Evolutionary conservation across 2,329 filamentous ascomycete species (phyloP).

Genomic region (Apiospora saccharicola): DNA sequence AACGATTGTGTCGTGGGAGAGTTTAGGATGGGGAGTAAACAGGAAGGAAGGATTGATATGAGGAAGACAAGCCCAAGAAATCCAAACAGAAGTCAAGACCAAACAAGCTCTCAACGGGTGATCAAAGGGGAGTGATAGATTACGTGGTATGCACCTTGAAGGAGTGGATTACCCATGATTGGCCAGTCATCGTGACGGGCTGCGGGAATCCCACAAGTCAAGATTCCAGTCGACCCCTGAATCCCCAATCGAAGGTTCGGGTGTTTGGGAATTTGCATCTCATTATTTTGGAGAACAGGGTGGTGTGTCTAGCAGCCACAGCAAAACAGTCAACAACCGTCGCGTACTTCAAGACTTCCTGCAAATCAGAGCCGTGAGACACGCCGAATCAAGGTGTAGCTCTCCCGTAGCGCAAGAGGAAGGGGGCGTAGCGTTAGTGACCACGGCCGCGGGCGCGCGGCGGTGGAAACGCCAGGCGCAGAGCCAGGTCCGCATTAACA

Average conservation of each 20-base stretch:
- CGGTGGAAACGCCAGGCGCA: not conserved
- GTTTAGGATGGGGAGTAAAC: slow-evolving; percentile 24
- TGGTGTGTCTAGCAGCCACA: not conserved
- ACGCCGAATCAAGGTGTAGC: not conserved
- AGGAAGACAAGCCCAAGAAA: slow-evolving; percentile 1
- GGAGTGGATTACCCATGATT: slow-evolving; percentile 12
- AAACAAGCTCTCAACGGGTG: slow-evolving; percentile 19
- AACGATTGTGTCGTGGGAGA: slow-evolving; percentile 32
- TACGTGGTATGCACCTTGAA: slow-evolving; percentile 16
- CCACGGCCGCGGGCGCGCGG: not conserved
- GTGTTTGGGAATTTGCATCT: slow-evolving; percentile 17
- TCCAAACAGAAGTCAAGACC: slow-evolving; percentile 9
- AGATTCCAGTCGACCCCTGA: slow-evolving; percentile 15
- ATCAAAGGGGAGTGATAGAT: not conserved
- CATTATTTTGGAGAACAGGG: slow-evolving; percentile 10
- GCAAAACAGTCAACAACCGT: not conserved
- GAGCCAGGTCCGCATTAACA: slow-evolving; percentile 4
- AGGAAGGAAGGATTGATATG: slow-evolving; percentile 27
- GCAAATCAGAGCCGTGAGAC: not conserved
- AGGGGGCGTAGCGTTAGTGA: not conserved
- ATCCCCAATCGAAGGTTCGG: slow-evolving; percentile 15
- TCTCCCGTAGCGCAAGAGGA: not conserved
- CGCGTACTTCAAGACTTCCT: not conserved
- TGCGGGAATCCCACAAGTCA: slow-evolving; percentile 14
- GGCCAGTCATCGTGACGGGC: not conserved